Evolutionary conservation across 23 red algal species (phyloP), one percentile per base, ranked within the genome.

Genomic region (Pyropia yezoensis): DNA sequence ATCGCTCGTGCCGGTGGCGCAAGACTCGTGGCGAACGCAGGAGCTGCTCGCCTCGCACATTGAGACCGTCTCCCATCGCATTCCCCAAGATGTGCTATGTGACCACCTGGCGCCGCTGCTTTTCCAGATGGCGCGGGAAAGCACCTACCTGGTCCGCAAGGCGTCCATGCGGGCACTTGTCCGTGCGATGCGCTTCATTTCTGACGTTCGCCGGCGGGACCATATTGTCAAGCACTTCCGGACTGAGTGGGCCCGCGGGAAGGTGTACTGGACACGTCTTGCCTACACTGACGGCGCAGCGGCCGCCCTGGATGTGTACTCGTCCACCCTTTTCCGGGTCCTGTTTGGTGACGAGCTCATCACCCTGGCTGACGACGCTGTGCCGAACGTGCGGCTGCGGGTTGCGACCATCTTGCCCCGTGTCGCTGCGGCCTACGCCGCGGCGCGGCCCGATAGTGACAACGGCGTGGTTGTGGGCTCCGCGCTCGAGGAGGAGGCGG

Each of bases 221-320:
- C 75, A 81, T 24, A 79, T 79, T 25, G 34, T 80, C 11, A 89
- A 79, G 20, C 73, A 89, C 49, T 79, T 89, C 61, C 62, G 66
- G 9, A 72, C 58, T 5, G 73, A 89, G 74, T 89, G 84, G 84
- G 84, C 84, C 9, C 63, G 65, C 34, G 84, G 84, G 34, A 74
- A 79, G 27, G 84, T 89, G 18, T 89, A 89, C 54, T 89, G 84
- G 84, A 89, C 74, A 22, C 59, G 84, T 11, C 49, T 89, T 0
- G 84, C 84, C 7, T 89, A 65, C 63, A 79, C 77, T 67, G 84
- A 89, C 57, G 63, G 63, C 17, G 73, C 84, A 12, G 64, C 49
- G 50, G 69, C 39, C 66, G 84, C 84, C 15, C 49, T 50, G 29
- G 69, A 79, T 50, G 64, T 89, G 22, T 78, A 70, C 59, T 74